Base-by-base conservation (phyloP, 495 filamentous ascomycete genomes). In the Podospora comata region DNA sequence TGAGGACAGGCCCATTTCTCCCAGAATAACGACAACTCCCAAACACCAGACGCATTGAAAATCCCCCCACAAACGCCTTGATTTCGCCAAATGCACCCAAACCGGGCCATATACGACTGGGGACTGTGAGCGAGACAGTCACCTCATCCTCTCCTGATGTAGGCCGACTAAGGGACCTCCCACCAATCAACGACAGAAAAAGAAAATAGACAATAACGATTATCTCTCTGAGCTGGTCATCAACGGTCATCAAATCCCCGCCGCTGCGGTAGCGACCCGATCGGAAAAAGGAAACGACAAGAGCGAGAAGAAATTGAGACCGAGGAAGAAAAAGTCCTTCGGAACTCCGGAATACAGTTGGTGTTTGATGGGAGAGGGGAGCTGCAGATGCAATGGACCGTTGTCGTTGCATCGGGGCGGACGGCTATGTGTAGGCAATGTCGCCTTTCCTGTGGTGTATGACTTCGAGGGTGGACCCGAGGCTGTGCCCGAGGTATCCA, bases 401-500 rank as follows among this genome's bases (percentile, higher is more conserved):
- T 66, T 59, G 65, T 61, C 60, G 55, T 56, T 32, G 27, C 48
- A 62, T 61, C 26, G 20, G 28, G 16, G 34, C 56, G 16, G 30
- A 32, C 56, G 44, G 61, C 56, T 34, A 70, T 65, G 59, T 61
- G 23, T 67, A 71, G 15, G 23, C 54, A 68, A 77, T 76, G 48
- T 76, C 75, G 11, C 78, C 74, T 67, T 75, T 79, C 62, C 77
- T 74, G 66, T 79, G 76, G 56, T 74, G 74, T 19, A 80, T 72
- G 20, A 79, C 72, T 67, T 76, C 75, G 26, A 79, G 70, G 0
- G 75, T 78, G 4, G 75, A 71, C 7, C 75, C 73, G 11, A 84
- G 73, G 15, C 69, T 81, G 44, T 81, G 79, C 13, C 78, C 77
- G 53, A 82, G 76, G 62, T 82, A 78, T 6, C 75, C 74, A 68